A percentile compares a stretch with the other conserved stretches of the same genome.
phyloP scores from a whole-genome alignment of 1,284 basidiomycete species.

The Ustilago shanxiensis region DNA sequence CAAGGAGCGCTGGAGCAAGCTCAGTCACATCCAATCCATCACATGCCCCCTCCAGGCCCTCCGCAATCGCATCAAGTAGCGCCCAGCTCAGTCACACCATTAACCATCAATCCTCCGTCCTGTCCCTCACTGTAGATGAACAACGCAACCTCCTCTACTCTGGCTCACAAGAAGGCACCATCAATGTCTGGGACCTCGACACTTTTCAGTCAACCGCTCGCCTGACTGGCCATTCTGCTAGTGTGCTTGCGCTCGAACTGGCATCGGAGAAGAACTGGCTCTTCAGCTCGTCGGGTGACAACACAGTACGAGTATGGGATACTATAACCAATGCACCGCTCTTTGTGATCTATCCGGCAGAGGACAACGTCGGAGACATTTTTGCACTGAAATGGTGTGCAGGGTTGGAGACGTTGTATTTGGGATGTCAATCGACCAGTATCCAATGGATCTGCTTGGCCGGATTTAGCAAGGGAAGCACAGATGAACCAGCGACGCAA shows the following conservation, averaged over 20 bases:
- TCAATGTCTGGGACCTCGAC: conserved; percentile 60
- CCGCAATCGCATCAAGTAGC: conserved; percentile 3
- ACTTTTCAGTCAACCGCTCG: conserved; percentile 49
- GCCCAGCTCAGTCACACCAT: conserved; percentile 54
- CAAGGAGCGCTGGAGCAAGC: conserved; percentile 3
- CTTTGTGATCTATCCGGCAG: conserved; percentile 84
- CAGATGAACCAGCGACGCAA: not conserved
- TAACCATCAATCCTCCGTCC: conserved; percentile 54
- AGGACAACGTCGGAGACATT: conserved; percentile 89
- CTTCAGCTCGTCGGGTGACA: conserved; percentile 63
- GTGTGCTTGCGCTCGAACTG: conserved; percentile 84
- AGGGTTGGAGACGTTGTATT: conserved; percentile 79
- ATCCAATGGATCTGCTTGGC: conserved; percentile 60
- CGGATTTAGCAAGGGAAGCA: conserved; percentile 22
- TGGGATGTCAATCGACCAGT: conserved; percentile 86
- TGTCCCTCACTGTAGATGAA: conserved; percentile 62
- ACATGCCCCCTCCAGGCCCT: not conserved
- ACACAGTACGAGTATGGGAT: conserved; percentile 81
- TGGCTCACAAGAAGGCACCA: conserved; percentile 55
- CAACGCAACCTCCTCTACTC: conserved; percentile 49
- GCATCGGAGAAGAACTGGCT: conserved; percentile 74
- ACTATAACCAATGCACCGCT: conserved; percentile 79
- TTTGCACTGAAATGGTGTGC: conserved; percentile 84
- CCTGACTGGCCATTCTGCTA: conserved; percentile 81
- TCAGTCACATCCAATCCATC: not conserved